A percentile compares a stretch with the other conserved stretches of the same genome.
phyloP scores from a whole-genome alignment of 1,284 basidiomycete genomes.

The Ceratobasidium sp. region DNA sequence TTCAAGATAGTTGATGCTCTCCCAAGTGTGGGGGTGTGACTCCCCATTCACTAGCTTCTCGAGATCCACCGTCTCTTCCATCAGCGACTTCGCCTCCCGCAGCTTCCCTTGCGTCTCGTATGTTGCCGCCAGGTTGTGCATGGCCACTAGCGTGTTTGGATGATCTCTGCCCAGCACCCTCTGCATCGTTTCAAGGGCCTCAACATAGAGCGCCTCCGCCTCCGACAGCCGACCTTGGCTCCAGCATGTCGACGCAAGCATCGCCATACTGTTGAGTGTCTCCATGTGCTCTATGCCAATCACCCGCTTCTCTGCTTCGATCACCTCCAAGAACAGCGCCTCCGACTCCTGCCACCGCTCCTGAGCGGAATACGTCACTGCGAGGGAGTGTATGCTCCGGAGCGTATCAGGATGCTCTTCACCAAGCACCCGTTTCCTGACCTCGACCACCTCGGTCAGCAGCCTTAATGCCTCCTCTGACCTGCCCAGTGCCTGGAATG shows the following conservation, averaged over 20 bases:
- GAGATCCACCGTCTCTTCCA: background rate
- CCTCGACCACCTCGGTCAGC: background rate
- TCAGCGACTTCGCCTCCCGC: background rate
- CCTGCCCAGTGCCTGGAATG: background rate
- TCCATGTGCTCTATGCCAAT: background rate
- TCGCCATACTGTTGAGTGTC: background rate
- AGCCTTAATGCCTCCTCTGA: background rate
- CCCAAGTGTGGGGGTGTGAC: conserved; percentile 8
- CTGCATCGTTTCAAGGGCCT: background rate
- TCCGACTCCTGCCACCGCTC: conserved; percentile 9
- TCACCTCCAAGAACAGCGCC: background rate
- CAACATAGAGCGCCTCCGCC: background rate
- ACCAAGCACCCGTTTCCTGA: background rate
- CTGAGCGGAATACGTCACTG: background rate
- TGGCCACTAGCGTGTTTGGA: background rate
- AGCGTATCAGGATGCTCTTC: conserved; percentile 10
- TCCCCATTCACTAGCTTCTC: conserved; percentile 4
- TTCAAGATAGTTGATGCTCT: too few species aligned
- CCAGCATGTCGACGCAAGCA: background rate
- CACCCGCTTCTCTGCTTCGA: background rate
- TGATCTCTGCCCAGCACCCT: conserved; percentile 11
- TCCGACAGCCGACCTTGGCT: background rate
- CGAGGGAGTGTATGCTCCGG: background rate
- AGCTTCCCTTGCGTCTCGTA: background rate
- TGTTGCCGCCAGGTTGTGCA: background rate